Percentiles rank a stretch among this genome's conserved stretches.
These are phyloP conservation scores for Sungouiozyma intestinalis DNA, from an alignment of 805 yeast species.

Conservation along the genomic window DNA sequence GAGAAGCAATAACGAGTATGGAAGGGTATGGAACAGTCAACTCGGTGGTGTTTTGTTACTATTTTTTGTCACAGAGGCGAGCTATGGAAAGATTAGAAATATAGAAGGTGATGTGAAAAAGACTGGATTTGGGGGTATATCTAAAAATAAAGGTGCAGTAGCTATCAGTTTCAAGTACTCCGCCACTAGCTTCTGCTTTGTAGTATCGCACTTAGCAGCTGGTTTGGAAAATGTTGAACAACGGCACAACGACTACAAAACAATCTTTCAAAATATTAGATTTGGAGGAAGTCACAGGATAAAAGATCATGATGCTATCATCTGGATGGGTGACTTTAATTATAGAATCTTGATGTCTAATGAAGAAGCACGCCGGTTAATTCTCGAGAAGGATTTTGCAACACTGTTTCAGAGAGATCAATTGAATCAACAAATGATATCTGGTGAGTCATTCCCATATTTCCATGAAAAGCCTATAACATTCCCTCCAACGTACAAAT, in stretches of 20 bases:
- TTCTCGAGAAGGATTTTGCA: conserved; percentile 38
- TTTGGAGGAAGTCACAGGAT: conserved; percentile 50
- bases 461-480: conserved; percentile 71
- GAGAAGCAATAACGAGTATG: conserved; percentile 34
- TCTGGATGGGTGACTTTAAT: conserved; percentile 93
- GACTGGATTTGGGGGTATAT: conserved; percentile 90
- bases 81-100: conserved; percentile 42
- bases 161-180: conserved; percentile 57
- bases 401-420: conserved; percentile 67
- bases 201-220: conserved; percentile 87
- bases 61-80: conserved; percentile 50
- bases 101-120: conserved; percentile 70
- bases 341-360: conserved; percentile 67
- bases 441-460: conserved; percentile 68
- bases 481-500: conserved; percentile 90
- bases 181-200: conserved; percentile 63
- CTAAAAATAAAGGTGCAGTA: conserved; percentile 73
- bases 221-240: conserved; percentile 75
- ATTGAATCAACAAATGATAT: conserved; percentile 60
- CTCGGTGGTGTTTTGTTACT: conserved; percentile 75
- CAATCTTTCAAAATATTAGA: conserved; percentile 58
- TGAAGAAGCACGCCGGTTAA: conserved; percentile 53
- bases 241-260: conserved; percentile 76
- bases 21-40: conserved; percentile 62
- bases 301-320: conserved; percentile 68